These are phyloP conservation scores for Leucaena leucocephala DNA, from an alignment of 306 rosid genomes.

Conservation along the genomic window DNA sequence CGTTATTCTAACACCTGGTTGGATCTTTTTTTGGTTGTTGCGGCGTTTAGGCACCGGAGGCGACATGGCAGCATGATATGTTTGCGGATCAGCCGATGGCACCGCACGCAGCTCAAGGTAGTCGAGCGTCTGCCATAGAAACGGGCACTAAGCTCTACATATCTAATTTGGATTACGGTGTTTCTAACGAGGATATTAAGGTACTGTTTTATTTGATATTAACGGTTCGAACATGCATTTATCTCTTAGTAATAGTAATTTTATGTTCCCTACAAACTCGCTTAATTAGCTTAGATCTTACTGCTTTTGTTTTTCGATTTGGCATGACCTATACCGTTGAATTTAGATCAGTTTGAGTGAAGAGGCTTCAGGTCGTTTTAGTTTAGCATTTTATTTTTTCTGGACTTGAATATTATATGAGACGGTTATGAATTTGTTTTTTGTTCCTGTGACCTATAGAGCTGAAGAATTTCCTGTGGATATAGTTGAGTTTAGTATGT, in stretches of 20 bases:
- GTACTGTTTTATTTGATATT: slow-evolving; percentile 34
- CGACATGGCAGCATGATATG: slow-evolving; percentile 93
- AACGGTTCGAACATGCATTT: neutral
- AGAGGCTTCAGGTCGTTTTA: neutral
- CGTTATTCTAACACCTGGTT: neutral
- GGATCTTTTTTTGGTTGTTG: neutral
- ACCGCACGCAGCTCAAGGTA: slow-evolving; percentile 47
- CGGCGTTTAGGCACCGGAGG: slow-evolving; percentile 78
- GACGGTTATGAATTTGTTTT: neutral
- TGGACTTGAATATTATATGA: neutral
- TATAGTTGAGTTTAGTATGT: neutral
- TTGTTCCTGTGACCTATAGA: neutral
- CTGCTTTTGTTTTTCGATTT: neutral
- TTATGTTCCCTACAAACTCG: neutral
- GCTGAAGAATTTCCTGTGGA: neutral
- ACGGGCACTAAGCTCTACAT: slow-evolving; percentile 93
- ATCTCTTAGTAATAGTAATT: neutral
- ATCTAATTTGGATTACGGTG: slow-evolving; percentile 89
- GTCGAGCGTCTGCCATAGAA: slow-evolving; percentile 80
- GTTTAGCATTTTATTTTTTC: neutral
- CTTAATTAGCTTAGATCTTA: neutral
- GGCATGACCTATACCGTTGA: neutral
- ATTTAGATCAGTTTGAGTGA: neutral
- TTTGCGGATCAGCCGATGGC: slow-evolving; percentile 56
- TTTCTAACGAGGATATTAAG: slow-evolving; percentile 93